Percentiles rank a stretch among this genome's conserved stretches.
Conservation (phyloP, 148 eudicot genomes). For the Camellia lanceoleosa region DNA sequence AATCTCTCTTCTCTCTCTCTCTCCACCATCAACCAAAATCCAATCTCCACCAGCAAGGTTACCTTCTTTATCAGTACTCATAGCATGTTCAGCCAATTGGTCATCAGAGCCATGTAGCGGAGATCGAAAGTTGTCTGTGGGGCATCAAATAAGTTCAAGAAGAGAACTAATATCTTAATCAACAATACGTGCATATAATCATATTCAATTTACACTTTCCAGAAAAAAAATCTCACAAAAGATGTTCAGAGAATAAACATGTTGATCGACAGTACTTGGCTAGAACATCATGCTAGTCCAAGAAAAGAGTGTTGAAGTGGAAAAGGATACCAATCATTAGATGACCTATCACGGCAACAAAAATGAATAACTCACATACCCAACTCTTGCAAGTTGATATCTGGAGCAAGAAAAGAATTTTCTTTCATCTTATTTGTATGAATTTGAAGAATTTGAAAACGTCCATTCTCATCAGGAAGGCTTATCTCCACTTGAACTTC, state of each 20-base stretch:
- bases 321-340: not conserved
- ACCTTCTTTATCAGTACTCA: too few relatives aligned
- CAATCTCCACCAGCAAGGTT: too few relatives aligned
- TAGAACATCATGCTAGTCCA: not conserved
- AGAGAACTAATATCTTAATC: too few relatives aligned
- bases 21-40: too few relatives aligned
- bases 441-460: slow-evolving; percentile 91
- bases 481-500: slow-evolving; percentile 99
- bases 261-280: not conserved
- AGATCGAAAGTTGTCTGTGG: too few relatives aligned
- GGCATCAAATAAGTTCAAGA: too few relatives aligned
- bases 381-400: slow-evolving; percentile 78
- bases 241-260: not conserved
- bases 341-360: not conserved
- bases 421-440: slow-evolving; percentile 98
- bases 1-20: too few relatives aligned
- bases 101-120: too few relatives aligned
- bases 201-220: not conserved
- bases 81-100: too few relatives aligned
- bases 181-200: not conserved
- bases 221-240: not conserved
- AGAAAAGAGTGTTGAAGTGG: not conserved
- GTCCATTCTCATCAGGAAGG: slow-evolving; percentile 96
- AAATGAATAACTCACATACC: slow-evolving; percentile 45
- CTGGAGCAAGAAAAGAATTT: slow-evolving; percentile 88